Base-by-base conservation (phyloP, 257 asterid genomes). In the Mitragyna speciosa region DNA sequence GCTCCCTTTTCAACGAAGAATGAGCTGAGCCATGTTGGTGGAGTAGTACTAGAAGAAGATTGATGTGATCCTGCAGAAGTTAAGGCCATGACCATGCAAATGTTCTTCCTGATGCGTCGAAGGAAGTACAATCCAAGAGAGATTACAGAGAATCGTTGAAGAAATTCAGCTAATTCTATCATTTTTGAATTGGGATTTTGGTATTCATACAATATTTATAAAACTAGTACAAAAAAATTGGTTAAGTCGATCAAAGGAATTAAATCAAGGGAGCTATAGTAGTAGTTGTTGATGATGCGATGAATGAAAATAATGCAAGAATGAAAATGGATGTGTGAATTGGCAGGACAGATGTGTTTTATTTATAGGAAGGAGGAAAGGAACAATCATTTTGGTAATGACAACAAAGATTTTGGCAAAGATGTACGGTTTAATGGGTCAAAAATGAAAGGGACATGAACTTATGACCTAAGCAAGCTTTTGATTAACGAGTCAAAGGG, bases 11-110 rank as follows among this genome's bases (percentile, higher is more conserved):
- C 72, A 9, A 45, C n/a, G 43, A 67, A 31, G 28, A 51, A 54
- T 12, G 71, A 74, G 12, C 78, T 33, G 14, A 63, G 67, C 65
- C 65, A 58, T 22, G 54, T 47, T 4, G 65, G 79, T 5, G 78
- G 56, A 28, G 78, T 73, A 31, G 56, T 45, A 31, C 79, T 17
- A 10, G 88, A 72, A 24, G 85, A 63, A 66, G 82, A 28, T 16
- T 73, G 75, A 10, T 69, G 41, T 22, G 83, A 81, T 17, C 80
- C 52, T 9, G 81, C 45, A 2, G 87, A 82, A 26, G 77, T 74
- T 43, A 82, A 74, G 22, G 87, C 85, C 88, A 87, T 84, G 22
- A 85, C 85, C 89, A 83, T 86, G 54, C 79, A 31, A 36, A 48
- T 9, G 16, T 73, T 71, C 70, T 83, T 84, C 43, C 74, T 75